Conservation (phyloP, 495 filamentous ascomycete species). For the Daldinia grandis region DNA sequence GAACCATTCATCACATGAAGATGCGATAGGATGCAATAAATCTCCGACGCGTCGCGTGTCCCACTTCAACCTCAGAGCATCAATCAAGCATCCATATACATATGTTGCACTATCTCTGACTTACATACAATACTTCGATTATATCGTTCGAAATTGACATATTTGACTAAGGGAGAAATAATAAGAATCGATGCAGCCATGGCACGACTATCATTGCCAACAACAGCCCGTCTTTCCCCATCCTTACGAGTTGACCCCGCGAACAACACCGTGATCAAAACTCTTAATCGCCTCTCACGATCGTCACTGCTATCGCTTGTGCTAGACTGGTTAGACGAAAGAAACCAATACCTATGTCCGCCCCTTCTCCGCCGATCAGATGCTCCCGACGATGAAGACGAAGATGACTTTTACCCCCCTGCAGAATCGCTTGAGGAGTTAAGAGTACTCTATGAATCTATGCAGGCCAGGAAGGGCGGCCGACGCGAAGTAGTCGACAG, state of each 20-base stretch:
- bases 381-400: slow-evolving; percentile 56
- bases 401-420: slow-evolving; percentile 66
- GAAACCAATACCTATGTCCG: slow-evolving; percentile 62
- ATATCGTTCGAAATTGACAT: background rate
- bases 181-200: slow-evolving; percentile 31
- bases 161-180: background rate
- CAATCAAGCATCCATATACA: background rate
- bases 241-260: slow-evolving; percentile 68
- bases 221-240: slow-evolving; percentile 56
- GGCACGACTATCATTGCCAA: slow-evolving; percentile 57
- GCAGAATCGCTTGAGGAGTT: slow-evolving; percentile 68
- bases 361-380: slow-evolving; percentile 60
- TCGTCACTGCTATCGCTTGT: slow-evolving; percentile 73
- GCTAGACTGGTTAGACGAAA: slow-evolving; percentile 75
- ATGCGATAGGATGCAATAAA: background rate
- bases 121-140: background rate
- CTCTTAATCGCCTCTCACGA: slow-evolving; percentile 73
- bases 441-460: slow-evolving; percentile 65
- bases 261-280: slow-evolving; percentile 68
- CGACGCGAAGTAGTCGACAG: slow-evolving; percentile 79
- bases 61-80: slow-evolving; percentile 17
- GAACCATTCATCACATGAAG: background rate
- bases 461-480: slow-evolving; percentile 67
- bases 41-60: slow-evolving; percentile 39
- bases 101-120: background rate